Evolutionary conservation across 148 eudicot species (phyloP).

Genomic region (Nepenthes gracilis): DNA sequence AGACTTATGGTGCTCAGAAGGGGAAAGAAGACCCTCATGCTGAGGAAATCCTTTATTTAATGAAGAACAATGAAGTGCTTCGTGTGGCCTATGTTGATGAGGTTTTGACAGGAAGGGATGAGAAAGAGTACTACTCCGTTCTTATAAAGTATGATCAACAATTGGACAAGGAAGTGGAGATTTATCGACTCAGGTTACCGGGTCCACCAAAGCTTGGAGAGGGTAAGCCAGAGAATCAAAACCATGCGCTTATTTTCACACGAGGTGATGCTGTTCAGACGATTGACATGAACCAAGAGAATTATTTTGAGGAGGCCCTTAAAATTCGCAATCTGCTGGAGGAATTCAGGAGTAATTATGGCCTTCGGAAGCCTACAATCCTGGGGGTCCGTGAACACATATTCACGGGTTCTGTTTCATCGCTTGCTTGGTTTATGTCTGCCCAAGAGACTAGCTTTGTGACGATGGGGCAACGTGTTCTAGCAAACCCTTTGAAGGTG

Average conservation of each 20-base stretch:
- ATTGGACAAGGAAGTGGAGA: not conserved
- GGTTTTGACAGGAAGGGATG: not conserved
- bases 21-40: slow-evolving; percentile 3
- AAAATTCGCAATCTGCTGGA: slow-evolving; percentile 7
- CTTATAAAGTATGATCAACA: not conserved
- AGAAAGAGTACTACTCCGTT: not conserved
- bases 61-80: not conserved
- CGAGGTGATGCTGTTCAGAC: slow-evolving; percentile 12
- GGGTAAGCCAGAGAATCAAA: slow-evolving; percentile 14
- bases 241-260: slow-evolving; percentile 10
- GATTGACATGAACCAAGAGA: slow-evolving; percentile 12
- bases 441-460: slow-evolving; percentile 10
- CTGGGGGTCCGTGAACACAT: slow-evolving; percentile 10
- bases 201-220: slow-evolving; percentile 9
- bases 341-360: slow-evolving; percentile 7
- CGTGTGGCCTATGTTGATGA: slow-evolving; percentile 1
- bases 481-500: slow-evolving; percentile 12
- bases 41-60: slow-evolving; percentile 1
- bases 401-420: slow-evolving; percentile 8
- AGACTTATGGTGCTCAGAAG: slow-evolving; percentile 6
- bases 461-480: slow-evolving; percentile 8
- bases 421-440: slow-evolving; percentile 13
- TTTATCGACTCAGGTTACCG: slow-evolving; percentile 7
- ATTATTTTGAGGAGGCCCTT: slow-evolving; percentile 9
- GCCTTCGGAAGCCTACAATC: slow-evolving; percentile 8